Base-by-base conservation (phyloP, 768 basidiomycete species). In the Kwoniella shandongensis region DNA sequence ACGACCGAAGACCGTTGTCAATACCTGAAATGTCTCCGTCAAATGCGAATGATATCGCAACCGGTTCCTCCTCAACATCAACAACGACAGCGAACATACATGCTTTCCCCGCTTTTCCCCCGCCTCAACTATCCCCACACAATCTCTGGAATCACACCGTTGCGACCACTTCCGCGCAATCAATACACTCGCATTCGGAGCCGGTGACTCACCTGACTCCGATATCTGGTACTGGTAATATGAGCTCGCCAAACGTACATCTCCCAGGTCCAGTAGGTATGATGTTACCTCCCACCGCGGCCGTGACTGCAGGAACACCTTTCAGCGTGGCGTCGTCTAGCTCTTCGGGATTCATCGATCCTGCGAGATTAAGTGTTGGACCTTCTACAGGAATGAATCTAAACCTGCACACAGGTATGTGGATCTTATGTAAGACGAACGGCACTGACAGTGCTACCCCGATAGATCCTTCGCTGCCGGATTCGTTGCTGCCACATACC, bases 301-400 rank as follows among this genome's bases (percentile, higher is more conserved):
- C 38, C 5, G 35, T 44, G 20, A 51, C 50, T 29, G 51, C 50
- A 12, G 48, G 49, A 22, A 58, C 56, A 25, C 57, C 57, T 7
- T 59, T 52, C 29, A 59, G 57, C 35, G 57, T 53, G 5, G 49
- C 51, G 12, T 58, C 56, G 4, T 52, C 56, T n/a, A 44, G 46
- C 4, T 54, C 58, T 26, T 59, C 62, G 4, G 62, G 62, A 2
- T 64, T 64, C 32, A 42, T 64, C 26, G 62, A 64, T 51, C 57
- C 57, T 10, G 50, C 49, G 44, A 42, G 42, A 30, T 35, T 64
- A 6, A 50, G 54, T 22, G 41, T 54, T 2, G 60, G 60, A 10
- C 38, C 60, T n/a, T 56, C 54, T 27, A 44, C 46, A 18, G 42
- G 42, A 12, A 23, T 54, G 32, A 5, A 13, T n/a, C 18, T 25